These are phyloP conservation scores for Populus simonii DNA, from an alignment of 345 rosid species.

Conservation along the genomic window DNA sequence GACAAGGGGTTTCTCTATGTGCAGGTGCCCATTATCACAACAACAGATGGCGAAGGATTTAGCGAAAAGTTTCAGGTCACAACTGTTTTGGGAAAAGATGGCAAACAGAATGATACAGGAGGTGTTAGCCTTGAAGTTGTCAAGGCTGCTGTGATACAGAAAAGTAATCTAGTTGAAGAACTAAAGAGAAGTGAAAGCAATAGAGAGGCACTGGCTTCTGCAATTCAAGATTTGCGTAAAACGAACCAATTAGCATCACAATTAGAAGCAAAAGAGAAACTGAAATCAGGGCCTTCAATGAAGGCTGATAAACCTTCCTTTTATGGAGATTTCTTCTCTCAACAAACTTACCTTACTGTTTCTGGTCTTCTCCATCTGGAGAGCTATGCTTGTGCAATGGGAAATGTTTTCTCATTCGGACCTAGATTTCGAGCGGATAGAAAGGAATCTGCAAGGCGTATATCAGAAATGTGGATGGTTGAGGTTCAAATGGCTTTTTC, in stretches of 20 bases:
- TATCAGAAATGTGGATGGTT: conserved; percentile 80
- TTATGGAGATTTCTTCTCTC: conserved; percentile 58
- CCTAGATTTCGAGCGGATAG: conserved; percentile 71
- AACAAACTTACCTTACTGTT: conserved; percentile 51
- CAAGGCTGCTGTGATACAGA: conserved; percentile 66
- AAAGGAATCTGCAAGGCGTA: conserved; percentile 41
- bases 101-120: conserved; percentile 37
- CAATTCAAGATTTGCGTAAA: conserved; percentile 62
- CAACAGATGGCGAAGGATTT: conserved; percentile 54
- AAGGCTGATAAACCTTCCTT: conserved; percentile 33
- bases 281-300: conserved; percentile 22
- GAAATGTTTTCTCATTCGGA: conserved; percentile 84
- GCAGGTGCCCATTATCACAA: conserved; percentile 77
- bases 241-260: conserved; percentile 63
- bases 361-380: conserved; percentile 84
- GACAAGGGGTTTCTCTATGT: conserved; percentile 60
- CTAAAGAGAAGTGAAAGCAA: conserved; percentile 85
- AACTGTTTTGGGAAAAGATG: conserved; percentile 37
- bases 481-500: conserved; percentile 84
- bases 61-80: conserved; percentile 62
- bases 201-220: conserved; percentile 64
- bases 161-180: conserved; percentile 54
- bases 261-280: conserved; percentile 54
- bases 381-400: conserved; percentile 87
- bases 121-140: conserved; percentile 46